phyloP scores from a whole-genome alignment of 768 basidiomycete genomes.

The Udeniomyces megalosporus region DNA sequence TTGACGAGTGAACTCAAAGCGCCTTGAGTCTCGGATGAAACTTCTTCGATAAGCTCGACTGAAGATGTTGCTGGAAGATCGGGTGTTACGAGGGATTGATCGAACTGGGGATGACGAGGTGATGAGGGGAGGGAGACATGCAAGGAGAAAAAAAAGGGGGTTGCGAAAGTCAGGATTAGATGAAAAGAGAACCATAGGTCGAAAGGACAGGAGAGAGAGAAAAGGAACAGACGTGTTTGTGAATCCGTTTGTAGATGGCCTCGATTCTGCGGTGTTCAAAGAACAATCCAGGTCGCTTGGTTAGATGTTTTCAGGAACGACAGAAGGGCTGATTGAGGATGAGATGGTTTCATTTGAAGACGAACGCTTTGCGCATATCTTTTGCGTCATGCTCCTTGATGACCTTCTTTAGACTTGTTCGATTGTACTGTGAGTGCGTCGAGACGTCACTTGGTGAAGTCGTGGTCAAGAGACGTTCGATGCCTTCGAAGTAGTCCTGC shows the following conservation, averaged over 20 bases:
- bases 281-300: no score
- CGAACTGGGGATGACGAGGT: not conserved
- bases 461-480: slow-evolving; percentile 69
- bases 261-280: slow-evolving; percentile 37
- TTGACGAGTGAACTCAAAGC: slow-evolving; percentile 61
- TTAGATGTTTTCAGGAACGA: no score
- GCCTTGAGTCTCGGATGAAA: slow-evolving; percentile 83
- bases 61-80: slow-evolving; percentile 13
- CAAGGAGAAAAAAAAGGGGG: no score
- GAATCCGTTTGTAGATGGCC: slow-evolving; percentile 70
- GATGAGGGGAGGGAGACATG: not conserved
- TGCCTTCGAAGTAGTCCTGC: slow-evolving; percentile 86
- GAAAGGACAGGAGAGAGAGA: not conserved
- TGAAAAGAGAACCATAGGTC: no score
- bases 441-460: slow-evolving; percentile 47
- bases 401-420: slow-evolving; percentile 62
- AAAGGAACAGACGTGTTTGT: slow-evolving; percentile 58
- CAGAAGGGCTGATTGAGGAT: no score
- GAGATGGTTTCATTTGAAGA: no score
- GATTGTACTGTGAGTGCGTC: slow-evolving; percentile 57
- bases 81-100: slow-evolving; percentile 26
- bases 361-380: slow-evolving; percentile 61
- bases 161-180: not conserved
- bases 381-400: slow-evolving; percentile 72
- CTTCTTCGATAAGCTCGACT: slow-evolving; percentile 47